Evolutionary conservation across 1,284 basidiomycete genomes (phyloP), one percentile per base, ranked within the genome.

Genomic region (Ceratobasidium sp.): DNA sequence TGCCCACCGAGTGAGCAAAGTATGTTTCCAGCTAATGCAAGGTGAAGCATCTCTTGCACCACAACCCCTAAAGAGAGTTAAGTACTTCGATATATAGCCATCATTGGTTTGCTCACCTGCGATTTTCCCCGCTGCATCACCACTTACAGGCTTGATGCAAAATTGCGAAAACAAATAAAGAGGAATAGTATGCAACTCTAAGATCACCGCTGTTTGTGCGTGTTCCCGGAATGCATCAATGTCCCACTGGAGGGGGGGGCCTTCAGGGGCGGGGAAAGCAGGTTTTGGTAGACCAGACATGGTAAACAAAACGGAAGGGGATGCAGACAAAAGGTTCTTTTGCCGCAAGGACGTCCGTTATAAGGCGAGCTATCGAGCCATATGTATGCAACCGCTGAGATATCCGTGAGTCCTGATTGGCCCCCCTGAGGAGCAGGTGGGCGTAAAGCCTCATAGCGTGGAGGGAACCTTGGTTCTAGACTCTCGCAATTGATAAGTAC

Each of bases 41-140:
- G 61, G 48, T 74, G 73, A n/a, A 74, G 73, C 73, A 74, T 74
- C 53, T 74, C 73, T 30, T 74, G 59, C 23, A 45, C 59, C 10
- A 72, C 71, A 23, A 74, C 52, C 12, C 21, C 73, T 74, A 65
- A 41, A 30, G 10, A 12, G 28, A 30, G 12, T 12, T 16, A 28
- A 34, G 26, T 9, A 9, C 14, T 30, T 26, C 14, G 28, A 50
- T 23, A 9, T n/a, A 50, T 9, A 9, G 9, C 9, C 9, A 12
- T 50, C 9, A 9, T 9, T 18, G 16, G 16, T 50, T 18, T 23
- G 21, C 46, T 50, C 21, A 23, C 46, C 46, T 21, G 9, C 9
- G 9, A 50, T 21, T 9, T 21, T 23, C 21, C 9, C 16, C 23
- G 9, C 21, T 18, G 46, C 46, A 21, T 23, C 46, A 9, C 16